Evolutionary conservation across 169 alveolate genomes (phyloP), one percentile per base, ranked within the genome.

Genomic region (Plasmodium gonderi): DNA sequence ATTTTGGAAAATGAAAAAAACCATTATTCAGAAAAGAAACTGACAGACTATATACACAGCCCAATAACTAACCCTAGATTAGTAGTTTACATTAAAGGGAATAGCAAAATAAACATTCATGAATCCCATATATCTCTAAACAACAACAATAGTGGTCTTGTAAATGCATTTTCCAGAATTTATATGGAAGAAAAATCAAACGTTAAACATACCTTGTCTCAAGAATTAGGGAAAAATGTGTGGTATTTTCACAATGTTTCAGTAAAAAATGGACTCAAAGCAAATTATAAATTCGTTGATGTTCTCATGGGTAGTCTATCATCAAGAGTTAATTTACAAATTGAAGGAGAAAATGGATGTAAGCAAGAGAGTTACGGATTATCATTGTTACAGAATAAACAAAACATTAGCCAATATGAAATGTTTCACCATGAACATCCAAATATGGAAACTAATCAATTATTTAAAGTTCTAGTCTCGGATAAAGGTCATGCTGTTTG

Each of bases 371-470:
- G 92, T 36, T 83, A 83, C 44, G 92, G 92, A 44, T 69, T 83
- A 45, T 69, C 92, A 2, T 69, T 83, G 77, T 60, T 83, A 83
- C 74, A 83, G 40, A 80, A 74, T 49, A 83, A 83, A 47, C 92
- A 83, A 83, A 83, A 83, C 31, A 83, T 83, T 8, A 83, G 92
- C 31, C 92, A 83, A 54, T 94, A 91, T 75, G 95, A 94, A 74
- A 94, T 94, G 96, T 89, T 94, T 67, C 96, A 94, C 64, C 96
- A 94, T 72, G 87, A 87, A 20, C 85, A 87, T 44, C 95, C 95
- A 38, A 49, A 36, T 68, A 92, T 90, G 83, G 91, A 79, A 23
- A 94, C 96, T 20, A 67, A 92, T 38, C 96, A 94, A 29, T 65
- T 83, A 64, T 81, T 85, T 83, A 94, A 91, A 77, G 67, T 65